Evolutionary conservation across 108 stramenopile genomes (phyloP).

Genomic region (Pseudonitzschia pungens): DNA sequence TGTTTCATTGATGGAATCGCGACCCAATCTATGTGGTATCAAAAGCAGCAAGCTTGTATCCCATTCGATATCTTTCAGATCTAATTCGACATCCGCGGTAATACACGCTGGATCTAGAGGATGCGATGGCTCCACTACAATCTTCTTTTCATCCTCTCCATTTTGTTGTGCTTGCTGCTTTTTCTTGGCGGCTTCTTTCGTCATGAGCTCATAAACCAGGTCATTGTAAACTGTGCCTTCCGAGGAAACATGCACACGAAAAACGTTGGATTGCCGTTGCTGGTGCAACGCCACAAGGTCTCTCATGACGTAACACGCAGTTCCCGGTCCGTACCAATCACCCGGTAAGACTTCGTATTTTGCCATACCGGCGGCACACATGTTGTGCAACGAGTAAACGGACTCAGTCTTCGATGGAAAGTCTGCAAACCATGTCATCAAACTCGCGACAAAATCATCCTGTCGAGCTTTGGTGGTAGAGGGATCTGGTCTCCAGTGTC

Average conservation of each 20-base stretch:
- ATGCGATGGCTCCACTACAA: slow-evolving; percentile 17
- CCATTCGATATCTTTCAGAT: slow-evolving; percentile 47
- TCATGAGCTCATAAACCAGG: slow-evolving; percentile 70
- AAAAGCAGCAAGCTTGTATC: slow-evolving; percentile 70
- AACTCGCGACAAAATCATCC: slow-evolving; percentile 42
- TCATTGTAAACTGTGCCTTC: slow-evolving; percentile 87
- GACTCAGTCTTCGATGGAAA: slow-evolving; percentile 54
- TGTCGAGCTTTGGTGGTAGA: slow-evolving; percentile 21
- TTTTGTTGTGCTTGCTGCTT: slow-evolving; percentile 23
- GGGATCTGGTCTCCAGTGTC: slow-evolving; percentile 52
- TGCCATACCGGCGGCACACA: slow-evolving; percentile 79
- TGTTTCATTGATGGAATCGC: slow-evolving; percentile 55
- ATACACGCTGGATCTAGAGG: slow-evolving; percentile 23
- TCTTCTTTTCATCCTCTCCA: not conserved
- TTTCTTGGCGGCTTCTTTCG: slow-evolving; percentile 32
- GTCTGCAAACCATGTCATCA: slow-evolving; percentile 82
- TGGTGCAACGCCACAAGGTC: slow-evolving; percentile 69
- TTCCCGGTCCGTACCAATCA: slow-evolving; percentile 90
- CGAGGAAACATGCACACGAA: slow-evolving; percentile 75
- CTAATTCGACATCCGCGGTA: not conserved
- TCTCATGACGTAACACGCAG: slow-evolving; percentile 76
- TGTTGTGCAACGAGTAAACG: slow-evolving; percentile 79
- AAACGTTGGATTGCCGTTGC: slow-evolving; percentile 24
- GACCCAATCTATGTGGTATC: slow-evolving; percentile 77
- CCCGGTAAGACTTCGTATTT: slow-evolving; percentile 77